These are phyloP conservation scores for Tolypocladium paradoxum DNA, from an alignment of 2,329 filamentous ascomycete genomes.

Conservation along the genomic window DNA sequence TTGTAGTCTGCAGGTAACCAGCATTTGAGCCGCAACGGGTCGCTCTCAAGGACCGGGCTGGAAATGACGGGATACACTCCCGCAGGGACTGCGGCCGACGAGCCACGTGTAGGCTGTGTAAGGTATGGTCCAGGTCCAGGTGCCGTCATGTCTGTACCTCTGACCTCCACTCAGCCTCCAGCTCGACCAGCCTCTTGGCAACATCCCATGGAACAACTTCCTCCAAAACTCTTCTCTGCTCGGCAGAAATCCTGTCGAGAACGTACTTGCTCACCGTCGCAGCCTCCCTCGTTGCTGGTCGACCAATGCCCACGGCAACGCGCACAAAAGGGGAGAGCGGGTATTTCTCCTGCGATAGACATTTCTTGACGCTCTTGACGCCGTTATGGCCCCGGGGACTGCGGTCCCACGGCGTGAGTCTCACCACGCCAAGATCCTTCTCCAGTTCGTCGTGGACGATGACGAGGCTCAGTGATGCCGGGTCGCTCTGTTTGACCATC, in stretches of 20 bases:
- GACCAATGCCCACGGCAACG: constrained; percentile 79
- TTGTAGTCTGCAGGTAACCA: not conserved
- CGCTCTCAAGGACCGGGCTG: not conserved
- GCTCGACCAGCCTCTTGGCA: constrained; percentile 34
- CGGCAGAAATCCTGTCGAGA: constrained; percentile 50
- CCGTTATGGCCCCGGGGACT: constrained; percentile 68
- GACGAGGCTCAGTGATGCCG: constrained; percentile 43
- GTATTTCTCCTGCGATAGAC: constrained; percentile 31
- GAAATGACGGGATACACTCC: not conserved
- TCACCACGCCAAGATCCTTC: constrained; percentile 54
- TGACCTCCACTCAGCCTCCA: constrained; percentile 28
- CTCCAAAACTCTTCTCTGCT: constrained; percentile 41
- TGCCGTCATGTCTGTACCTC: constrained; percentile 7
- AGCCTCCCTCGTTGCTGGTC: constrained; percentile 58
- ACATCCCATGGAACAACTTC: constrained; percentile 41
- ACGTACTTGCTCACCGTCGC: constrained; percentile 68
- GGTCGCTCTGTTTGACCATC: constrained; percentile 30
- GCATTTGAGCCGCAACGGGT: not conserved
- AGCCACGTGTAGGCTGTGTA: not conserved
- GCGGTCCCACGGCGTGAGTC: constrained; percentile 48
- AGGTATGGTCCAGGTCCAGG: not conserved
- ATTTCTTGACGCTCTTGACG: constrained; percentile 52
- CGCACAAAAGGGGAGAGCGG: constrained; percentile 36
- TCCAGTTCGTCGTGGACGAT: constrained; percentile 88
- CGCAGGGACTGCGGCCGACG: not conserved